Evolutionary conservation across 2,329 filamentous ascomycete genomes (phyloP).

Genomic region (Penicillium sp.): DNA sequence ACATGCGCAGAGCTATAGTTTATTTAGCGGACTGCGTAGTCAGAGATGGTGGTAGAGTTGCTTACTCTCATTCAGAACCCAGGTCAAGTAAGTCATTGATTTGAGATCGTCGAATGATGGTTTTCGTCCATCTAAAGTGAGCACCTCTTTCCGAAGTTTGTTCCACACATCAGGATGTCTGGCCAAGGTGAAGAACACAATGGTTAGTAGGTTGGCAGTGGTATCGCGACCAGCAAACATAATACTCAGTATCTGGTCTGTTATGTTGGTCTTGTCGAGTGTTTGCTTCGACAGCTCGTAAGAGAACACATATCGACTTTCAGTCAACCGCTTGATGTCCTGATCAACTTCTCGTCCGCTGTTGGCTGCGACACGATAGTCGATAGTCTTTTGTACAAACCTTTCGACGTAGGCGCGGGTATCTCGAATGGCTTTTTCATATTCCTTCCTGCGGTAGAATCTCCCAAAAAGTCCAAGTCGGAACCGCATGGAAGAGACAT

Average conservation of each 20-base stretch:
- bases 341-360: constrained; percentile 14
- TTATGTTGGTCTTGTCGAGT: constrained; percentile 36
- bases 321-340: constrained; percentile 6
- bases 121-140: constrained; percentile 14
- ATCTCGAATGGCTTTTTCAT: constrained; percentile 17
- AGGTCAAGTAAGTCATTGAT: constrained; percentile 20
- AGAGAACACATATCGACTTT: constrained; percentile 39
- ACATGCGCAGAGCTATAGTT: constrained; percentile 32
- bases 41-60: too few species aligned
- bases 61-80: constrained; percentile 23
- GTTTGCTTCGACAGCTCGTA: constrained; percentile 40
- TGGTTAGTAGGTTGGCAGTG: constrained; percentile 38
- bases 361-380: constrained; percentile 15
- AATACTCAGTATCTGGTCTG: constrained; percentile 42
- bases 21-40: not conserved
- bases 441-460: constrained; percentile 14
- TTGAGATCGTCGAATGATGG: constrained; percentile 21
- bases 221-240: constrained; percentile 47
- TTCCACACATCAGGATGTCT: constrained; percentile 31
- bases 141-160: constrained; percentile 29
- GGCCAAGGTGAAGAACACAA: constrained; percentile 41
- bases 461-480: constrained; percentile 13
- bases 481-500: constrained; percentile 13
- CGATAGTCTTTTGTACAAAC: constrained; percentile 36
- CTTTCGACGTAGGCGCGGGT: constrained; percentile 24